Evolutionary conservation across 2,329 filamentous ascomycete species (phyloP).

Genomic region (Diaporthe citrichinensis): DNA sequence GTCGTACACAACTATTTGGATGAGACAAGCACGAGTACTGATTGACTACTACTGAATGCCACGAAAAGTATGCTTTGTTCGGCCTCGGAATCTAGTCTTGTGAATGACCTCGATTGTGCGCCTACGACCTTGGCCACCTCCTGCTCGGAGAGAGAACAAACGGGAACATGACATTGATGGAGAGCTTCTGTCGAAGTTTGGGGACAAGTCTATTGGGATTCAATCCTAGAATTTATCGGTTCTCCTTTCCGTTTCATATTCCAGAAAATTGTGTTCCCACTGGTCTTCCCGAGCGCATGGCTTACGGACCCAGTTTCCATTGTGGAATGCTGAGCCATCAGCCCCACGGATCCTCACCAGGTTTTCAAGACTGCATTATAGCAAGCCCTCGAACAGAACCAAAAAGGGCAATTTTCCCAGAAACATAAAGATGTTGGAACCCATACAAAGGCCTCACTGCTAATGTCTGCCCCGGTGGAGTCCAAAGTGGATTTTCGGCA

Average conservation of each 20-base stretch:
- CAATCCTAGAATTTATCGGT: not conserved
- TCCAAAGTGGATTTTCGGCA: not conserved
- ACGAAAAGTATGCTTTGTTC: not conserved
- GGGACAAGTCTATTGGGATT: not conserved
- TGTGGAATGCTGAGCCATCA: not conserved
- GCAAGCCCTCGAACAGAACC: not conserved
- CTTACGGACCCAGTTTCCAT: too few relatives aligned
- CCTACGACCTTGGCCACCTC: not conserved
- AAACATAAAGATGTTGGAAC: not conserved
- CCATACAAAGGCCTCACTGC: not conserved
- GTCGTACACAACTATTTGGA: too few relatives aligned
- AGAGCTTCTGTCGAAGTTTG: too few relatives aligned
- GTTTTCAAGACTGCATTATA: not conserved
- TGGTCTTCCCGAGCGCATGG: not conserved
- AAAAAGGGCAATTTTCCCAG: not conserved
- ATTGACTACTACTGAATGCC: not conserved
- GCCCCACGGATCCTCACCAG: not conserved
- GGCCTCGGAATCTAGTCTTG: not conserved
- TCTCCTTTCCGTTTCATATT: not conserved
- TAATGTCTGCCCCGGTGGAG: rapidly evolving
- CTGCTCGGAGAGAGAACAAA: not conserved
- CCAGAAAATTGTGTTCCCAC: not conserved
- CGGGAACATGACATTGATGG: not conserved
- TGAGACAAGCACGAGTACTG: not conserved
- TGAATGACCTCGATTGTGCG: not conserved